Conservation (phyloP, 371 early-diverging fungal genomes). For the Haplosporangium sp. region DNA sequence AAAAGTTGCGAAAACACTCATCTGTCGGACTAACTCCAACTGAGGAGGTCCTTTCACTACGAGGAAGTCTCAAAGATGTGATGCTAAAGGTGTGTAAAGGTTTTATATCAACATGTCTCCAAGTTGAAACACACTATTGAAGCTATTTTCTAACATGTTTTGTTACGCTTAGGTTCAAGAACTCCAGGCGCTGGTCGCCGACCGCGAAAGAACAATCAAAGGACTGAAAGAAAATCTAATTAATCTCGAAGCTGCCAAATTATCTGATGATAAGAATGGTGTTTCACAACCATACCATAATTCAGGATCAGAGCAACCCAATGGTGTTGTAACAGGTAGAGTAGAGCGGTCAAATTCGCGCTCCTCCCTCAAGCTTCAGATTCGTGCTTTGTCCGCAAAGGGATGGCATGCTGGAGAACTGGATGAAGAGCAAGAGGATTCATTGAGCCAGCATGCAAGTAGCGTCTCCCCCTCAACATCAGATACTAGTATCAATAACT, state of each 20-base stretch:
- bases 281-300: conserved; percentile 13
- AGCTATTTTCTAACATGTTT: neutral
- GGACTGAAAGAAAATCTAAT: conserved; percentile 44
- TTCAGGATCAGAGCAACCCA: conserved; percentile 7
- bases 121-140: neutral
- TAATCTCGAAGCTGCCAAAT: conserved; percentile 42
- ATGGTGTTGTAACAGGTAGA: conserved; percentile 11
- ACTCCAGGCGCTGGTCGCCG: conserved; percentile 28
- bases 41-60: conserved; percentile 42
- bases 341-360: conserved; percentile 35
- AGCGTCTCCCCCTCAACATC: conserved; percentile 11
- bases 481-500: conserved; percentile 16
- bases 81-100: conserved; percentile 28
- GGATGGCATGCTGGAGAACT: conserved; percentile 53
- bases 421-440: conserved; percentile 51
- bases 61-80: conserved; percentile 52
- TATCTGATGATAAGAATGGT: conserved; percentile 25
- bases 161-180: conserved; percentile 27
- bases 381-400: conserved; percentile 46
- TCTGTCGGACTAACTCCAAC: conserved; percentile 36
- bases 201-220: conserved; percentile 44
- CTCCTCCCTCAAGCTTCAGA: conserved; percentile 32
- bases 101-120: neutral
- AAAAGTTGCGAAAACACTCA: conserved; percentile 30
- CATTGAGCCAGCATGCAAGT: conserved; percentile 4